Percentiles rank a stretch among this genome's conserved stretches.
phyloP scores from a whole-genome alignment of 768 basidiomycete genomes.

The Tephrocybe sp. region DNA sequence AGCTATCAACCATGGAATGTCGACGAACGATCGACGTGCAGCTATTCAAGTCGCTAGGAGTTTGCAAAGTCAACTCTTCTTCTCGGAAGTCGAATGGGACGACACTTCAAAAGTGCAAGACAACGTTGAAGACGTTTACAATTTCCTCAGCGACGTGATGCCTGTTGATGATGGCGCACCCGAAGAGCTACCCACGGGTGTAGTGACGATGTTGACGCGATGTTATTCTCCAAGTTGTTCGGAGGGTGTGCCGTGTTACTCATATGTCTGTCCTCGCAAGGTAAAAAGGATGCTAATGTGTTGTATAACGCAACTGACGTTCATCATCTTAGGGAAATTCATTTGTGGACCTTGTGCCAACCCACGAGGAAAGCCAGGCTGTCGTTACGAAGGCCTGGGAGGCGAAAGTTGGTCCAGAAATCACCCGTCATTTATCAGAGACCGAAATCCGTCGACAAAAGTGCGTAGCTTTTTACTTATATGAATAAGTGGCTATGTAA shows the following conservation, averaged over 20 bases:
- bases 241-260: constrained; percentile 80
- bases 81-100: constrained; percentile 97
- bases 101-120: constrained; percentile 70
- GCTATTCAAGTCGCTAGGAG: constrained; percentile 89
- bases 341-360: constrained; percentile 24
- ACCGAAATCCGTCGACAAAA: constrained; percentile 85
- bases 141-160: constrained; percentile 84
- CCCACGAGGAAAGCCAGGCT: constrained; percentile 30
- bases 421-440: constrained; percentile 55
- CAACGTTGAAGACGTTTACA: constrained; percentile 91
- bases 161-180: constrained; percentile 58
- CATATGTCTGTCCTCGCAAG: constrained; percentile 75
- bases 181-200: constrained; percentile 81
- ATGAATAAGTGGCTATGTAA: background rate
- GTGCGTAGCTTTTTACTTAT: constrained; percentile 27
- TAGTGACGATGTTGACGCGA: constrained; percentile 85
- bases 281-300: constrained; percentile 30
- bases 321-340: constrained; percentile 29
- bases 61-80: constrained; percentile 90
- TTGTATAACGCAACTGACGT: constrained; percentile 1
- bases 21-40: constrained; percentile 76
- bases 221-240: constrained; percentile 90
- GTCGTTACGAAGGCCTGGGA: constrained; percentile 41
- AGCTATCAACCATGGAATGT: constrained; percentile 69
- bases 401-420: constrained; percentile 40